phyloP scores from a whole-genome alignment of 371 early-diverging fungal genomes.

The Mucor racemosus region DNA sequence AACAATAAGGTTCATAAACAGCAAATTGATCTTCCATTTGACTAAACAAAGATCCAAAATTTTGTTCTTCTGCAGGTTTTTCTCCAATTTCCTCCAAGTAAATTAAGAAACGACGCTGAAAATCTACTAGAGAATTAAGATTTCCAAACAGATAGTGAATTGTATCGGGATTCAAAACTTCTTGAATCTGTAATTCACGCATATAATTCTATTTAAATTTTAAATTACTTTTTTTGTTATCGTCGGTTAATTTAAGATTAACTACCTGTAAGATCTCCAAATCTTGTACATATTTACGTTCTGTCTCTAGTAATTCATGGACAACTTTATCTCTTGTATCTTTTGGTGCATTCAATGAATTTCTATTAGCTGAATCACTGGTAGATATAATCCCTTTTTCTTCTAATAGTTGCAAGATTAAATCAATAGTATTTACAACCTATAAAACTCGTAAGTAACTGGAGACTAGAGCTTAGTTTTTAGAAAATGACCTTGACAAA shows the following conservation, averaged over 20 bases:
- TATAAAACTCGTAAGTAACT: constrained; percentile 5
- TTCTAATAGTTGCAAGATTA: constrained; percentile 73
- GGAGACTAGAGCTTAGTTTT: not conserved
- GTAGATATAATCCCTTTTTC: constrained; percentile 65
- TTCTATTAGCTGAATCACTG: constrained; percentile 55
- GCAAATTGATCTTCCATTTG: constrained; percentile 87
- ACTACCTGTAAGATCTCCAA: constrained; percentile 84
- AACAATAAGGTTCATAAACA: constrained; percentile 94
- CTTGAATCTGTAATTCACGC: constrained; percentile 61
- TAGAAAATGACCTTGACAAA: constrained; percentile 83
- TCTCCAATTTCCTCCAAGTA: constrained; percentile 87
- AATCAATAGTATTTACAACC: constrained; percentile 73
- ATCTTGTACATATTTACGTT: constrained; percentile 91
- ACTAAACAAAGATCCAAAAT: constrained; percentile 83
- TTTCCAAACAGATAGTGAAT: constrained; percentile 90
- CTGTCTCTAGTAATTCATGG: constrained; percentile 90
- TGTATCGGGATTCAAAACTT: constrained; percentile 74
- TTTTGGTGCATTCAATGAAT: constrained; percentile 68
- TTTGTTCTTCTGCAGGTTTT: constrained; percentile 77
- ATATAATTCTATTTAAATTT: constrained; percentile 51
- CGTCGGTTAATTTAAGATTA: not conserved
- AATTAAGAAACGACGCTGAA: constrained; percentile 93
- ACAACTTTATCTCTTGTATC: constrained; percentile 88
- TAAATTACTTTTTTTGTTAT: not conserved
- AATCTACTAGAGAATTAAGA: constrained; percentile 90